Evolutionary conservation across 73 alveolate genomes (phyloP), one percentile per base, ranked within the genome.

Genomic region (Stentor roeselii): DNA sequence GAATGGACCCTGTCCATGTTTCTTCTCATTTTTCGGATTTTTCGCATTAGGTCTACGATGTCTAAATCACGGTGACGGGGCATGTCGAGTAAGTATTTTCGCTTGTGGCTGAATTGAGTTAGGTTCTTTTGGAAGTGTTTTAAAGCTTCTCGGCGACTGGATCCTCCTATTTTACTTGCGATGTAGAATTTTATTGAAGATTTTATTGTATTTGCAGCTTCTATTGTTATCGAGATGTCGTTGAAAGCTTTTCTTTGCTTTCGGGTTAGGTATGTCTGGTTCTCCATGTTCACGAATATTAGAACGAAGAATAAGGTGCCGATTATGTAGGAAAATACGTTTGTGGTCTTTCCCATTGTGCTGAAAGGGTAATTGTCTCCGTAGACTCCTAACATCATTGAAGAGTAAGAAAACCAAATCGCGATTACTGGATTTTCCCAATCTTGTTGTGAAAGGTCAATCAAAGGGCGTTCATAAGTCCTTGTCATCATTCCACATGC

Each of bases 321-420:
- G 11, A 67, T 21, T 34, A 32, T 14, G 34, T 67, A 67, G 11
- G 41, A 36, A 30, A 67, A 27, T 27, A 67, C 80, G 0, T 21
- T 32, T 32, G 34, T 34, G 2, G 41, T 30, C 37, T 40, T 67
- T 30, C 80, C 80, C 21, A 67, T 11, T 27, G 11, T 14, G 37
- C 80, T 67, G 11, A 67, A 21, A 30, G 80, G 80, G 34, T 30
- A 67, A 67, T 21, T 27, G 34, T 67, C 80, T 40, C 80, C 80
- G 34, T 67, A 67, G 1, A 21, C 80, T 34, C n/a, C 80, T 27
- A 21, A 11, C n/a, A 32, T 21, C 80, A 67, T 67, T 27, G 80
- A 15, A 30, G 80, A 21, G 34, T 21, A 67, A 15, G 37, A 21
- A 67, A 21, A 67, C 42, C 80, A 67, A 67, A 67, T 34, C 37